Percentiles rank a stretch among this genome's conserved stretches.
Conservation (phyloP, 2,329 filamentous ascomycete genomes). For the Conoideocrella luteorostrata region DNA sequence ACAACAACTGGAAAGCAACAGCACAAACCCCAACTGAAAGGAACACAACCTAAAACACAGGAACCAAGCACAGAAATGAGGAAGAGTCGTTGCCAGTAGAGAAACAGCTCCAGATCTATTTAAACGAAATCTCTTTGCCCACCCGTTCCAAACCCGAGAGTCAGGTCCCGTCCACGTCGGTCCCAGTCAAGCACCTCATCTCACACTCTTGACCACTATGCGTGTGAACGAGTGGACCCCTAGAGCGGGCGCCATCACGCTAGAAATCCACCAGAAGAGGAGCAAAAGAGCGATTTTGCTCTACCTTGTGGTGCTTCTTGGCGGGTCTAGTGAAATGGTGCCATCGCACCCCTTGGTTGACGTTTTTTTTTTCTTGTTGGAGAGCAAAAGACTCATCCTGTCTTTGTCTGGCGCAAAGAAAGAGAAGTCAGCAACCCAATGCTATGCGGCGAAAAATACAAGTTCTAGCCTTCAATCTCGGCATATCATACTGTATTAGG, state of each 20-base stretch:
- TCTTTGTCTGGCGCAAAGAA: too few relatives aligned
- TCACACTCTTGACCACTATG: too few relatives aligned
- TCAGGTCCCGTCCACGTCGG: not conserved
- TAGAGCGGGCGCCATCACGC: not conserved
- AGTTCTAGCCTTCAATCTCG: too few relatives aligned
- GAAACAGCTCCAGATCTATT: too few relatives aligned
- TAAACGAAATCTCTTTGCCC: too few relatives aligned
- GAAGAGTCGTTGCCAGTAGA: too few relatives aligned
- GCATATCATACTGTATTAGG: too few relatives aligned
- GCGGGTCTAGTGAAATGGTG: slow-evolving; percentile 15
- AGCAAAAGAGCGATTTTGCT: not conserved
- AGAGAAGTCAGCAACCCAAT: too few relatives aligned
- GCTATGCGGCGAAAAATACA: too few relatives aligned
- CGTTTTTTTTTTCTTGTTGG: slow-evolving; percentile 6
- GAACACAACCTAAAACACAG: not conserved
- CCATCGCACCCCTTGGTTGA: slow-evolving; percentile 14
- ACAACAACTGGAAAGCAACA: too few relatives aligned
- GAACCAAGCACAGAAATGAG: not conserved
- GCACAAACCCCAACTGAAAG: not conserved
- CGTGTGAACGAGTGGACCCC: not conserved
- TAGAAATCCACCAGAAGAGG: slow-evolving; percentile 8
- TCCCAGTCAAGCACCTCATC: slow-evolving; percentile 3
- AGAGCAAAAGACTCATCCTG: too few relatives aligned
- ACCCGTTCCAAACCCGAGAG: too few relatives aligned
- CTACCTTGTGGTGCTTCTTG: not conserved